These are phyloP conservation scores for Helminthosporium solani DNA, from an alignment of 2,329 filamentous ascomycete genomes.

Conservation along the genomic window DNA sequence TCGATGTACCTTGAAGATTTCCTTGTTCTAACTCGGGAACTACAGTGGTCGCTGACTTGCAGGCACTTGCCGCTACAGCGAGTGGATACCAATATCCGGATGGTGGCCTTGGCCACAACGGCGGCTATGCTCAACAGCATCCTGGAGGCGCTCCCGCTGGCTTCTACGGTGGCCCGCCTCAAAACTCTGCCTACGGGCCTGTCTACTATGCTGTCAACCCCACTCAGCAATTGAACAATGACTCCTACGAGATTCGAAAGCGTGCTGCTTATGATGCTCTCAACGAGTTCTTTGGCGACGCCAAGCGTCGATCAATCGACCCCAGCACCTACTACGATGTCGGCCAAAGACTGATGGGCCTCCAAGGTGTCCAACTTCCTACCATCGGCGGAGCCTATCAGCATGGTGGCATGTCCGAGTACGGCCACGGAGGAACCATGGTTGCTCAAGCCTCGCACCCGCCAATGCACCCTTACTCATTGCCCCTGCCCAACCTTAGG, in stretches of 20 bases:
- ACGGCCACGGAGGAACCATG: conserved; percentile 55
- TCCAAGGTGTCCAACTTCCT: conserved; percentile 66
- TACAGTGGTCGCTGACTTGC: conserved; percentile 49
- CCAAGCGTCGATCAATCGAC: conserved; percentile 89
- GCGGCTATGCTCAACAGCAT: conserved; percentile 52
- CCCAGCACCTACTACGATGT: conserved; percentile 88
- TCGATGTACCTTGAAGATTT: conserved; percentile 10
- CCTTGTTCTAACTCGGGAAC: conserved; percentile 37
- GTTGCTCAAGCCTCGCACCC: conserved; percentile 58
- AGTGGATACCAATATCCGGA: conserved; percentile 52
- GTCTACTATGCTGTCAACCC: conserved; percentile 75
- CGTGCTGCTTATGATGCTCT: conserved; percentile 78
- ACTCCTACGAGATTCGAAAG: conserved; percentile 72
- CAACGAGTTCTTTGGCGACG: conserved; percentile 90
- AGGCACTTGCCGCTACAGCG: conserved; percentile 52
- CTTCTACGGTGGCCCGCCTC: conserved; percentile 57
- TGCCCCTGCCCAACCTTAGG: conserved; percentile 84
- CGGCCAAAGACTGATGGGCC: conserved; percentile 79
- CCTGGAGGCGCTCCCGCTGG: conserved; percentile 49
- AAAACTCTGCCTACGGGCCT: conserved; percentile 60
- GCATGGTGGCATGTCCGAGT: conserved; percentile 46
- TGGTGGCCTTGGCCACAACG: conserved; percentile 37
- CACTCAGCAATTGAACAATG: conserved; percentile 67
- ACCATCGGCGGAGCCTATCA: conserved; percentile 36
- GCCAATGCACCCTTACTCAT: conserved; percentile 76